Evolutionary conservation across 2,329 filamentous ascomycete species (phyloP), one percentile per base, ranked within the genome.

Genomic region (Penicillium sp.): DNA sequence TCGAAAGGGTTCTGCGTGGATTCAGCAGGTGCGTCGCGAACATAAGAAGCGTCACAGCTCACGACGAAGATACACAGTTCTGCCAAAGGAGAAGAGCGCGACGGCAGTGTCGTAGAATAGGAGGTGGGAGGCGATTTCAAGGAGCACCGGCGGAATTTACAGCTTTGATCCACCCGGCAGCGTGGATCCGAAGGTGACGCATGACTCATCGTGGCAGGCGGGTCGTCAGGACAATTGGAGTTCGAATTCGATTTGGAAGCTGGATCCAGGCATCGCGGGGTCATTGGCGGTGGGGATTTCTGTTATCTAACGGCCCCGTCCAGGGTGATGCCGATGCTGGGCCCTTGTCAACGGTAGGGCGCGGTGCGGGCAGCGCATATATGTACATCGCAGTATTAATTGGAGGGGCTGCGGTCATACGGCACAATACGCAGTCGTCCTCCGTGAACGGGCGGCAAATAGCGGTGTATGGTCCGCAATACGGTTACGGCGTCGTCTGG

Each of bases 301-400:
- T 46, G 33, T 52, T 48, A 48, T 47, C 47, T 51, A 49, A 51
- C 45, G 14, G 11, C 11, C 16, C 6, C 16, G 33, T 29, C 13
- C 14, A 18, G 27, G 32, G 7, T 29, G 32, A 25, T 32, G 34
- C n/a, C 13, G 11, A 29, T 19, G 20, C 32, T 30, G 13, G 27
- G 27, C 43, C 39, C 36, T 50, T 39, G 50, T 56, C 54, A 56
- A 31, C 25, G 20, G 33, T 36, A 59, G 48, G 54, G 56, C 53
- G 56, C n/a, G n/a, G n/a, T n/a, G n/a, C n/a, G n/a, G n/a, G n/a
- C n/a, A n/a, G n/a, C n/a, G n/a, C n/a, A n/a, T n/a, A n/a, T n/a
- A n/a, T 34, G 48, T 28, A 27, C 7, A 30, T 33, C 11, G 8
- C 10, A 26, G 36, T 25, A 7, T 23, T 23, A 7, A 23, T 23